Percentiles rank a stretch among this genome's conserved stretches.
Evolutionary conservation across 106 monocot genomes (phyloP).

Genomic region (Apostasia shenzhenica): DNA sequence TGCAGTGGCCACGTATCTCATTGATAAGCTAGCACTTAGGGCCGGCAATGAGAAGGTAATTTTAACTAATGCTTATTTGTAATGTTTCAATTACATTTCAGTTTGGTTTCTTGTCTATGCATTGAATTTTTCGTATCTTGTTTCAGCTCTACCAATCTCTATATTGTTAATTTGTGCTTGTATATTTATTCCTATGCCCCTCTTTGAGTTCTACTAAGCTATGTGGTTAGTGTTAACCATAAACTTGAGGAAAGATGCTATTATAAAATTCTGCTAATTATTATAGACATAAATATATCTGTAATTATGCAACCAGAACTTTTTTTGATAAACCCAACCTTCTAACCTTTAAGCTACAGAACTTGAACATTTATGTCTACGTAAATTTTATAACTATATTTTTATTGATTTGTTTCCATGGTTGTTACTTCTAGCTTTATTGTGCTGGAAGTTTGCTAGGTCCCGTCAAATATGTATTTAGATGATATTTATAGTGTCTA

Average conservation of each 20-base stretch:
- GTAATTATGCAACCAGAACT: background rate
- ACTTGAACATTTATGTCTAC: background rate
- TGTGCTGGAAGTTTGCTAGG: too few relatives aligned
- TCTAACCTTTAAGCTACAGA: background rate
- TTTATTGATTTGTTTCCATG: too few relatives aligned
- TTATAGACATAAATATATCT: background rate
- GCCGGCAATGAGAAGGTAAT: slow-evolving; percentile 95
- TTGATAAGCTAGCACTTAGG: slow-evolving; percentile 86
- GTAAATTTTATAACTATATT: too few relatives aligned
- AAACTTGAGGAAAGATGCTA: too few relatives aligned
- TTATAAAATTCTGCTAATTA: too few relatives aligned
- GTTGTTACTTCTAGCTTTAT: too few relatives aligned
- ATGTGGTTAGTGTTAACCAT: too few relatives aligned
- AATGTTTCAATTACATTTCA: background rate
- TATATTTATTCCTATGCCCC: background rate
- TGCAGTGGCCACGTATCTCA: slow-evolving; percentile 90
- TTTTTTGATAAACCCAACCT: background rate
- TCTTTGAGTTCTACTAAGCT: too few relatives aligned
- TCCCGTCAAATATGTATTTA: too few relatives aligned
- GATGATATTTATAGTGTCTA: too few relatives aligned
- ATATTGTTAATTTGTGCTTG: slow-evolving; percentile 2
- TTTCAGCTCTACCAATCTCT: background rate
- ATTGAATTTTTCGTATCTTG: background rate
- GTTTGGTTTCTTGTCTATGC: background rate
- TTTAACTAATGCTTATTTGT: background rate